Percentiles rank a stretch among this genome's conserved stretches.
These are phyloP conservation scores for Rosa rugosa DNA, from an alignment of 306 rosid genomes.

Conservation along the genomic window DNA sequence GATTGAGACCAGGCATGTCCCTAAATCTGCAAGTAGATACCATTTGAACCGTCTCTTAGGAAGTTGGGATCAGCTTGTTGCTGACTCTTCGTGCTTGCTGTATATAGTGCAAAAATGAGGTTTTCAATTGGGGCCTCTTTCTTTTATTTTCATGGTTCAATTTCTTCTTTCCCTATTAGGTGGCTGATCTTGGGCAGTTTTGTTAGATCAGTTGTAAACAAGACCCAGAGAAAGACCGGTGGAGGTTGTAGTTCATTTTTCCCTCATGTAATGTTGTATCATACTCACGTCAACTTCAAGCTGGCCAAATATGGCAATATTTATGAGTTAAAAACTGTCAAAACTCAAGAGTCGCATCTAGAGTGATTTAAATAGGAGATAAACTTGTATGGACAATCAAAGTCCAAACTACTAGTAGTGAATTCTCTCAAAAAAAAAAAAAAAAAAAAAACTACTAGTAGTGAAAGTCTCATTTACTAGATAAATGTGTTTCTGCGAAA, in stretches of 20 bases:
- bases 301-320: too few relatives aligned
- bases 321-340: too few relatives aligned
- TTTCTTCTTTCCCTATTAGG: constrained; percentile 22
- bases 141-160: constrained; percentile 6
- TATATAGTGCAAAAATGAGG: constrained; percentile 38
- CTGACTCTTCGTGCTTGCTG: constrained; percentile 32
- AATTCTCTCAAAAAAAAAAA: too few relatives aligned
- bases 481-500: too few relatives aligned
- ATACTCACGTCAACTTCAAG: not conserved
- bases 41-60: constrained; percentile 24
- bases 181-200: constrained; percentile 30
- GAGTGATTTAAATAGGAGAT: too few relatives aligned
- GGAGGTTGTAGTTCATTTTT: not conserved
- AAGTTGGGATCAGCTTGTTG: constrained; percentile 12
- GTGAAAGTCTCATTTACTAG: too few relatives aligned
- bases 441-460: too few relatives aligned
- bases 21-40: constrained; percentile 20
- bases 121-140: not conserved
- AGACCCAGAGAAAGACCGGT: not conserved
- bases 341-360: too few relatives aligned
- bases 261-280: not conserved
- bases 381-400: too few relatives aligned
- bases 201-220: constrained; percentile 13
- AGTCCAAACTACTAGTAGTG: too few relatives aligned
- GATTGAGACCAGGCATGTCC: constrained; percentile 18